Evolutionary conservation across 345 rosid species (phyloP).

Genomic region (Nasturtium officinale): DNA sequence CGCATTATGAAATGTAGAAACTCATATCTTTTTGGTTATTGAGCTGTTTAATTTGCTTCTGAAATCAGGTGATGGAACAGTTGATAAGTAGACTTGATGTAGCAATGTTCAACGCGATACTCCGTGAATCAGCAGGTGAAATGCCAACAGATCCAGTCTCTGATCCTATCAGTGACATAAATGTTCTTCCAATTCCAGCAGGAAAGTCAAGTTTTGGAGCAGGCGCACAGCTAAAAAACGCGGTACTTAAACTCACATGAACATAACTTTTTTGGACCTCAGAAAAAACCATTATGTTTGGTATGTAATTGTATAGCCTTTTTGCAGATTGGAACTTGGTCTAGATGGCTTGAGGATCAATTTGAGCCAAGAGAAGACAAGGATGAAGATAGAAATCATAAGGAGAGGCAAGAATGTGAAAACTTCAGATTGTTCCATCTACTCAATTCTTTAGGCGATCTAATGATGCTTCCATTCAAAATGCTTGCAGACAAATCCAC

Average conservation of each 20-base stretch:
- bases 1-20: neutral
- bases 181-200: conserved; percentile 90
- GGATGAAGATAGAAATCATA: conserved; percentile 34
- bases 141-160: conserved; percentile 98
- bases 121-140: conserved; percentile 90
- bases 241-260: conserved; percentile 52
- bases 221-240: conserved; percentile 87
- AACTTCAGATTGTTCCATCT: conserved; percentile 75
- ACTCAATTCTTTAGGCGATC: conserved; percentile 85
- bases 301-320: conserved; percentile 13
- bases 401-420: conserved; percentile 42
- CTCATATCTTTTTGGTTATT: neutral
- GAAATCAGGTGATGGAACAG: conserved; percentile 83
- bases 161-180: conserved; percentile 84
- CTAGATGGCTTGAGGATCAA: conserved; percentile 90
- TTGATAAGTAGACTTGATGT: conserved; percentile 83
- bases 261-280: neutral
- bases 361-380: conserved; percentile 65
- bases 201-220: conserved; percentile 89
- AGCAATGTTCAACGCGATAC: conserved; percentile 98
- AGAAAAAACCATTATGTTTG: neutral
- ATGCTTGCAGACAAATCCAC: conserved; percentile 73
- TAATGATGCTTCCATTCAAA: conserved; percentile 95
- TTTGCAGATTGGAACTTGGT: conserved; percentile 85
- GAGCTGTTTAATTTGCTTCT: conserved; percentile 20